Evolutionary conservation across 192 early-diverging fungal species (phyloP), one percentile per base, ranked within the genome.

Genomic region (Pilaira anomala): DNA sequence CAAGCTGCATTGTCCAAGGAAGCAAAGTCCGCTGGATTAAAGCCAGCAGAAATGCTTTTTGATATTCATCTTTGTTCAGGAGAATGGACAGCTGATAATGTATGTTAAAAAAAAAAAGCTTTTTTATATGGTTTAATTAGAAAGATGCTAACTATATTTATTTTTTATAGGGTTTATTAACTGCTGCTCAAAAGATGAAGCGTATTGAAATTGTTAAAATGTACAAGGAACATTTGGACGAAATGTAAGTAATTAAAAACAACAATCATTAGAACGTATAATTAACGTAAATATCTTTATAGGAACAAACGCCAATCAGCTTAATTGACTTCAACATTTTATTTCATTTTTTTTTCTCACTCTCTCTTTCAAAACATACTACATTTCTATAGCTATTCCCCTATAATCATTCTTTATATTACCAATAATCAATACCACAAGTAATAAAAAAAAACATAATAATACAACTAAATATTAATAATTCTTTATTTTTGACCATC

Each of bases 71-170:
- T 99, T 46, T 80, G 80, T 53, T 60, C 69, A 2, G 93, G 90
- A 33, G 80, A 90, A 66, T 99, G 97, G 97, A 97, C 93, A 3
- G 83, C 93, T n/a, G 85, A 98, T 76, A 91, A 89, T 77, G 84
- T 75, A 69, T 66, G 80, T 33, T n/a, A n/a, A n/a, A n/a, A n/a
- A n/a, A n/a, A n/a, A 40, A 76, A 62, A 39, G 2, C 3, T 48
- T 2, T 14, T 40, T 69, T 46, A 55, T 51, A 72, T 50, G 50
- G 68, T 55, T 18, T 21, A 26, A 45, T 18, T 14, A 64, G 59
- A 13, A 24, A 22, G 9, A 30, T 4, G 41, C 14, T n/a, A 19
- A 1, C 25, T 14, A 33, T 24, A 8, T 14, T n/a, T 18, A 24
- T 61, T 42, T 58, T 40, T 65, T 44, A 75, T 62, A 77, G 67